Evolutionary conservation across 2,329 filamentous ascomycete species (phyloP).

Genomic region (Paraconiothyrium sp.): DNA sequence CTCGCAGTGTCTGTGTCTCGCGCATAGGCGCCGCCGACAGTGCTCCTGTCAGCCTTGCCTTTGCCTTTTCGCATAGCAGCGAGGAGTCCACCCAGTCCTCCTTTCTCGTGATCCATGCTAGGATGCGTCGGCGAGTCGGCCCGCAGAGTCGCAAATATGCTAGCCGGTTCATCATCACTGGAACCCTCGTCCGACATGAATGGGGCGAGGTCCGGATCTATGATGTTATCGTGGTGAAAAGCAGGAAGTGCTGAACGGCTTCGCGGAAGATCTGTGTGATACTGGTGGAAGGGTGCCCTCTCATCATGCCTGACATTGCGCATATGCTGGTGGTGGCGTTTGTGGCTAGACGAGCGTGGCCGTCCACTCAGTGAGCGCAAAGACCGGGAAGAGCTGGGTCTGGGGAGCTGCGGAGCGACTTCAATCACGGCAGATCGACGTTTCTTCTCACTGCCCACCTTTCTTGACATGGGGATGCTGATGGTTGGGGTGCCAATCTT

Average conservation of each 20-base stretch:
- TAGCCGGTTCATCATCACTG: conserved; percentile 91
- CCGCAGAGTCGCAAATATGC: conserved; percentile 79
- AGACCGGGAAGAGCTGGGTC: conserved; percentile 94
- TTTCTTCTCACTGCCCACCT: conserved; percentile 77
- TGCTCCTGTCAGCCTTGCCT: conserved; percentile 78
- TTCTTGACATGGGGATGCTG: conserved; percentile 71
- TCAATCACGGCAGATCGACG: conserved; percentile 89
- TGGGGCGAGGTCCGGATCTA: conserved; percentile 92
- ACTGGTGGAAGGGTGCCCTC: conserved; percentile 85
- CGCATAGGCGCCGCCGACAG: conserved; percentile 66
- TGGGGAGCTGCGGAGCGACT: conserved; percentile 80
- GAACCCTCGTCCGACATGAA: conserved; percentile 96
- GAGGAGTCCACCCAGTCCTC: conserved; percentile 76
- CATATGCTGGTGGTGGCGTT: conserved; percentile 83
- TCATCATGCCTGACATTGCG: conserved; percentile 83
- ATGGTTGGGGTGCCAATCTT: conserved; percentile 67
- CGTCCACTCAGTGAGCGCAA: conserved; percentile 77
- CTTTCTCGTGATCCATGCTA: conserved; percentile 76
- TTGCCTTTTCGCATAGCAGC: conserved; percentile 79
- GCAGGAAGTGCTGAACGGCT: conserved; percentile 78
- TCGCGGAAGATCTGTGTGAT: conserved; percentile 71
- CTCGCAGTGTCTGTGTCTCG: conserved; percentile 73
- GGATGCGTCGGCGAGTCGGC: conserved; percentile 68
- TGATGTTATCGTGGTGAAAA: conserved; percentile 99
- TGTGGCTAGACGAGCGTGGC: conserved; percentile 80